phyloP scores from a whole-genome alignment of 352 stramenopile genomes.

The Globisporangium iwayamae region DNA sequence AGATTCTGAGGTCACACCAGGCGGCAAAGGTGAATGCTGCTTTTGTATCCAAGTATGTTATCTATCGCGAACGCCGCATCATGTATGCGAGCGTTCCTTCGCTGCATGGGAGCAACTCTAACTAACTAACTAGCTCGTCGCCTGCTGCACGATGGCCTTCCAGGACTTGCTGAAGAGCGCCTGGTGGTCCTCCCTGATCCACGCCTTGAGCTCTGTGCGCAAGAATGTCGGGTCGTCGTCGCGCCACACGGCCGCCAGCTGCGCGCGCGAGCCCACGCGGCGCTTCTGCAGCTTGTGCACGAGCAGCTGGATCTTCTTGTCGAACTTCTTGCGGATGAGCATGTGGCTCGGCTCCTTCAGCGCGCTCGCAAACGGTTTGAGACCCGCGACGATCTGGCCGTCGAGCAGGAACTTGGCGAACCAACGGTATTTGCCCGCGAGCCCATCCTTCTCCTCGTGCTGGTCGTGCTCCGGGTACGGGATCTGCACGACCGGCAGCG shows the following conservation, averaged over 20 bases:
- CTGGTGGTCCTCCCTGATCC: slow-evolving; percentile 57
- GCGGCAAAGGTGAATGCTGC: no score
- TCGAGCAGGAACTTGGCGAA: slow-evolving; percentile 85
- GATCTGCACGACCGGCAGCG: slow-evolving; percentile 54
- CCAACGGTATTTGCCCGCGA: slow-evolving; percentile 63
- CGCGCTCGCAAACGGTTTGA: slow-evolving; percentile 84
- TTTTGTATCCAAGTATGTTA: no score
- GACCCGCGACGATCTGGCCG: slow-evolving; percentile 46
- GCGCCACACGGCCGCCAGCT: slow-evolving; percentile 44
- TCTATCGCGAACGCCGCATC: no score
- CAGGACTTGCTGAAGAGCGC: slow-evolving; percentile 46
- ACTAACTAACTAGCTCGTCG: slow-evolving; percentile 2
- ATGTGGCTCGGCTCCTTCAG: slow-evolving; percentile 93
- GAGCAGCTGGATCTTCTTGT: slow-evolving; percentile 83
- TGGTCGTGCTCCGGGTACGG: slow-evolving; percentile 40
- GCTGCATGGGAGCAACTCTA: neutral
- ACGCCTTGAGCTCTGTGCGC: slow-evolving; percentile 45
- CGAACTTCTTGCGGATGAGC: slow-evolving; percentile 82
- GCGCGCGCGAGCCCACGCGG: slow-evolving; percentile 34
- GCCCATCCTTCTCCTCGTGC: slow-evolving; percentile 29
- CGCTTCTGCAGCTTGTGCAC: slow-evolving; percentile 56
- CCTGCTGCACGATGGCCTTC: slow-evolving; percentile 24
- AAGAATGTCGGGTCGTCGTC: slow-evolving; percentile 41
- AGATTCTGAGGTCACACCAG: no score
- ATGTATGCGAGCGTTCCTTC: neutral